Evolutionary conservation across 2,329 filamentous ascomycete genomes (phyloP), one percentile per base, ranked within the genome.

Genomic region (Phaeophleospora eucalypticola): DNA sequence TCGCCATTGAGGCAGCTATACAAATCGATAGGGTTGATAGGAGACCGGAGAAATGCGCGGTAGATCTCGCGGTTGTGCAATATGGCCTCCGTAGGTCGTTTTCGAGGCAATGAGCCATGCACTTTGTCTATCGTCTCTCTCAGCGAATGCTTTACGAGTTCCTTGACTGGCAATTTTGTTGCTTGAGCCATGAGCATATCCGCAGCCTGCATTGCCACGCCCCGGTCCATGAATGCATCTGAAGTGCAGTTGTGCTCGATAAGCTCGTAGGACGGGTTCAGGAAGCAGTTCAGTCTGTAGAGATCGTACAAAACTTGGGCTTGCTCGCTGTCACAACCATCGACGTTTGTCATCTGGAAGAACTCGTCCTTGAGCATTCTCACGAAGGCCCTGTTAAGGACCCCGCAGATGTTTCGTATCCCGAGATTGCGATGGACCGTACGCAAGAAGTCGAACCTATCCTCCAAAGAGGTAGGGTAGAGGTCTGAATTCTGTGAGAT

Each of bases 81-180:
- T 68, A 95, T 84, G 51, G 89, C 83, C 4, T 87, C 81, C 1
- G 84, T 86, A 10, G 84, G 81, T 65, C 90, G 95, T 20, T 85
- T 81, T 15, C 73, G 69, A 1, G 88, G 89, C 44, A 97, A 84
- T 4, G 87, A 84, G 56, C 88, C 83, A 64, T 97, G 90, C 69
- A 98, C 88, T 57, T 90, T 89, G 49, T 98, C 93, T 48, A 98
- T 93, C 0, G 89, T 89, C 14, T 78, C 81, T 65, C 91, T 94
- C 44, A 98, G 74, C 46, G 97, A 89, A 14, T 89, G 93, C 65
- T 95, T 97, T 14, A 89, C 80, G 15, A 97, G 71, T 56, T 97
- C 93, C 60, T 91, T 95, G 72, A 95, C 86, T 17, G 87, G 84
- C 74, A 96, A 84, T 51, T 86, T 83, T 41, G 84, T 84, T 2